These are phyloP conservation scores for Psidium guajava DNA, from an alignment of 345 rosid species.

Conservation along the genomic window DNA sequence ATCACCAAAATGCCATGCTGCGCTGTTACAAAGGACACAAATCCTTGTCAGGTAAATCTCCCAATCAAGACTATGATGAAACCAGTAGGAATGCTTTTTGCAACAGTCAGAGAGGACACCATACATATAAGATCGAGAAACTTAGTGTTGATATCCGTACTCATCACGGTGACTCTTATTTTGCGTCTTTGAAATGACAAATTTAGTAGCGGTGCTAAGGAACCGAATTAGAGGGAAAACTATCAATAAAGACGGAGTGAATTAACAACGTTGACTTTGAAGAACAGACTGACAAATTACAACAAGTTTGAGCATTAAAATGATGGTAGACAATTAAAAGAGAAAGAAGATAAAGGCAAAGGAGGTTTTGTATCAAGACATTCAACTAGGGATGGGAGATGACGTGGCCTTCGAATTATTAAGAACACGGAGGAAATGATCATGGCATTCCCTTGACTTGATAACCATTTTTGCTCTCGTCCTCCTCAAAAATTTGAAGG, in stretches of 20 bases:
- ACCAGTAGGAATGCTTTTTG: not conserved
- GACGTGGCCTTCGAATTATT: too few relatives aligned
- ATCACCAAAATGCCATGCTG: not conserved
- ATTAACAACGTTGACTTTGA: not conserved
- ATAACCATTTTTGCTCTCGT: too few relatives aligned
- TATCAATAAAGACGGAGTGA: not conserved
- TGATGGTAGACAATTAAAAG: not conserved
- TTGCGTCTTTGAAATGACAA: not conserved
- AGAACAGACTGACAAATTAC: not conserved
- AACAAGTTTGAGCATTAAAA: not conserved
- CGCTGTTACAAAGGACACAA: not conserved
- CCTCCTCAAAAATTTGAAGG: too few relatives aligned
- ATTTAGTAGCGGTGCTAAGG: not conserved
- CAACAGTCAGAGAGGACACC: not conserved
- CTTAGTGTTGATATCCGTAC: not conserved
- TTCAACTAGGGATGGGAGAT: too few relatives aligned
- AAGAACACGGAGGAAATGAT: too few relatives aligned
- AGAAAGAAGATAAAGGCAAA: not conserved
- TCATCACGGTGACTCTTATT: not conserved
- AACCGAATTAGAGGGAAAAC: not conserved
- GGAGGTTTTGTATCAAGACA: not conserved
- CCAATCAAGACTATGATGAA: not conserved
- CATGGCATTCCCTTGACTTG: too few relatives aligned
- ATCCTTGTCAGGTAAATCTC: not conserved
- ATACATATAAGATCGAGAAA: not conserved